Evolutionary conservation across 2,329 filamentous ascomycete genomes (phyloP).

Genomic region (Helotiales sp.): DNA sequence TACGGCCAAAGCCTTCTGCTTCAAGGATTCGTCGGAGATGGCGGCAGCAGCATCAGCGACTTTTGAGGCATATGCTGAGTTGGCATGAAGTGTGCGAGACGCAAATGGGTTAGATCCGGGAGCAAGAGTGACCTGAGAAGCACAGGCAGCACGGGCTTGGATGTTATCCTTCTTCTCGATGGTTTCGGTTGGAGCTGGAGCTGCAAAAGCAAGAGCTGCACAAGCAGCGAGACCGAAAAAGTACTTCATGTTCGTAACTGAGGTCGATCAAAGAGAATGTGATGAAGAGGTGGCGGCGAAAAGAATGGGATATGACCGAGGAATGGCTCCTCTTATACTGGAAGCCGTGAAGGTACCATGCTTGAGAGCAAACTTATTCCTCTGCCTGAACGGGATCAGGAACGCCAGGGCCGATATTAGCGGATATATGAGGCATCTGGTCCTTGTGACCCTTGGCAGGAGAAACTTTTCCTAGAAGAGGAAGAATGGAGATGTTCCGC

Average conservation of each 20-base stretch:
- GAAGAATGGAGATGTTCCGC: slow-evolving; percentile 27
- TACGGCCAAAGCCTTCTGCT: slow-evolving; percentile 39
- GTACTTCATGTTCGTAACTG: slow-evolving; percentile 33
- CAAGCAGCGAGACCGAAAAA: slow-evolving; percentile 32
- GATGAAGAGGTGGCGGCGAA: slow-evolving; percentile 21
- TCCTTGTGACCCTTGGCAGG: slow-evolving; percentile 30
- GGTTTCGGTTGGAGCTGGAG: slow-evolving; percentile 30
- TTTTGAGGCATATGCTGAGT: slow-evolving; percentile 60
- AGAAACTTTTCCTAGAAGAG: slow-evolving; percentile 27
- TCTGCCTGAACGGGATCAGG: slow-evolving; percentile 35
- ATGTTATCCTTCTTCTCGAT: slow-evolving; percentile 24
- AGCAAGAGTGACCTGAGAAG: slow-evolving; percentile 33
- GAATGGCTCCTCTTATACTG: slow-evolving; percentile 25
- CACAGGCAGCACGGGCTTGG: slow-evolving; percentile 25
- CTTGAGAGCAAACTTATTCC: slow-evolving; percentile 15
- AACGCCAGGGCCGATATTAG: slow-evolving; percentile 31
- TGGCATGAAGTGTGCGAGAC: slow-evolving; percentile 57
- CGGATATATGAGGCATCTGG: slow-evolving; percentile 24
- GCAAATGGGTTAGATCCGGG: slow-evolving; percentile 54
- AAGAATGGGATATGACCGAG: slow-evolving; percentile 10
- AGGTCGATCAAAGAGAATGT: slow-evolving; percentile 16
- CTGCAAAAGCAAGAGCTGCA: slow-evolving; percentile 30
- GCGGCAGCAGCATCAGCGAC: slow-evolving; percentile 57
- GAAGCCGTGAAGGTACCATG: slow-evolving; percentile 1
- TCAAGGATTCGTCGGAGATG: slow-evolving; percentile 59